Conservation (phyloP, 257 asterid genomes). For the Apocynum venetum region DNA sequence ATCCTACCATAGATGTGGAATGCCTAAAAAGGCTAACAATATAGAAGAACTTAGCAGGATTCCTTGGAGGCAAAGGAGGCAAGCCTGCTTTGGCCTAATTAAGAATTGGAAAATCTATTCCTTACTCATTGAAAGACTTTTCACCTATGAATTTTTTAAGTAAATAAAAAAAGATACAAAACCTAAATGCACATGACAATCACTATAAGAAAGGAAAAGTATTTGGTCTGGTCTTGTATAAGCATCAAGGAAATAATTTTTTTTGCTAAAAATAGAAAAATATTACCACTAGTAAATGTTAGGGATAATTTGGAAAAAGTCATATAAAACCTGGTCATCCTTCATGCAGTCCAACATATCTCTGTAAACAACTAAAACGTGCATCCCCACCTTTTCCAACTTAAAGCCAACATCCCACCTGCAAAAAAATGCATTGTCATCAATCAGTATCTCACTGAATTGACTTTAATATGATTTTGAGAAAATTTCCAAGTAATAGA, state of each 20-base stretch:
- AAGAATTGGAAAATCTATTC: neutral
- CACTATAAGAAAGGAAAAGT: neutral
- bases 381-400: conserved; percentile 73
- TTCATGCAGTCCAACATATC: conserved; percentile 32
- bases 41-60: neutral
- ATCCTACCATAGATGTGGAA: neutral
- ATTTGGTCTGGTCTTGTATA: neutral
- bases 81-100: neutral
- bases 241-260: neutral
- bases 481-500: conserved; percentile 14
- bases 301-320: neutral
- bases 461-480: neutral
- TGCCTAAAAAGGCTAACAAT: neutral
- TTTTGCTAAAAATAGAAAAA: neutral
- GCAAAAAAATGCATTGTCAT: conserved; percentile 13
- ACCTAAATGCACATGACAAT: neutral
- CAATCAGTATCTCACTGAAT: neutral
- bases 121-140: neutral
- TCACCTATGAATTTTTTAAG: neutral
- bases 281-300: neutral
- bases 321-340: conserved; percentile 24
- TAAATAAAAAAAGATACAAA: neutral
- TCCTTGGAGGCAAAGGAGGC: neutral
- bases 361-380: conserved; percentile 27
- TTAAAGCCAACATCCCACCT: conserved; percentile 86